Conservation (phyloP, 805 yeast genomes). For the Kluyveromyces dobzhanskii region DNA sequence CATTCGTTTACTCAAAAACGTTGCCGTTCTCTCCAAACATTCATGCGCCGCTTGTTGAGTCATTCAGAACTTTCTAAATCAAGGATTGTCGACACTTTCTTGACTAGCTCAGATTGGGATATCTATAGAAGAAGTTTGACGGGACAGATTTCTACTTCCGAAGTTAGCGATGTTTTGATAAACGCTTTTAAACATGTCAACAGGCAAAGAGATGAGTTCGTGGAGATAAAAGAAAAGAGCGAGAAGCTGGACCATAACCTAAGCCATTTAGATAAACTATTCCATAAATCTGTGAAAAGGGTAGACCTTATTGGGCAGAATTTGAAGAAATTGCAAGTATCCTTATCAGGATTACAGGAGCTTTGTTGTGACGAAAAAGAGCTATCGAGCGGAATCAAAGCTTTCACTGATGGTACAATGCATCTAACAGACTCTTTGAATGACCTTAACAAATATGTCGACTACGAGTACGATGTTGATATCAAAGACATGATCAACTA, state of each 20-base stretch:
- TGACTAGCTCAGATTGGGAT: slow-evolving; percentile 28
- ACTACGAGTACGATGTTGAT: slow-evolving; percentile 73
- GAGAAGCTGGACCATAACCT: slow-evolving; percentile 82
- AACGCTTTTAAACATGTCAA: slow-evolving; percentile 82
- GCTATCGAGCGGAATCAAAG: slow-evolving; percentile 20
- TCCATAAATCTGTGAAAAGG: slow-evolving; percentile 60
- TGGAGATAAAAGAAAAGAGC: slow-evolving; percentile 73
- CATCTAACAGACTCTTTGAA: slow-evolving; percentile 36
- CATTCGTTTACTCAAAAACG: slow-evolving; percentile 77
- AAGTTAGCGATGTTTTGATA: slow-evolving; percentile 84
- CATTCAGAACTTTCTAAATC: slow-evolving; percentile 71
- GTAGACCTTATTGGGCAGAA: slow-evolving; percentile 69
- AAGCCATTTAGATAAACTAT: slow-evolving; percentile 67
- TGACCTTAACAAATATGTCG: slow-evolving; percentile 45
- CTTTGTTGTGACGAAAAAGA: slow-evolving; percentile 38
- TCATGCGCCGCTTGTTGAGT: slow-evolving; percentile 58
- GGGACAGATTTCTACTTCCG: slow-evolving; percentile 24
- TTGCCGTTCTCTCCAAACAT: slow-evolving; percentile 70
- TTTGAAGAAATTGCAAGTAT: slow-evolving; percentile 60
- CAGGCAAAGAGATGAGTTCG: slow-evolving; percentile 64
- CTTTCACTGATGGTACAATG: slow-evolving; percentile 41
- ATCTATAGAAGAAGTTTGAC: slow-evolving; percentile 22
- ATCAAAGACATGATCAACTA: slow-evolving; percentile 84
- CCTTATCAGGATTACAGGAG: slow-evolving; percentile 57
- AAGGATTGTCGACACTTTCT: slow-evolving; percentile 38